phyloP scores from a whole-genome alignment of 2,329 filamentous ascomycete genomes.

The Xylaria sp. region DNA sequence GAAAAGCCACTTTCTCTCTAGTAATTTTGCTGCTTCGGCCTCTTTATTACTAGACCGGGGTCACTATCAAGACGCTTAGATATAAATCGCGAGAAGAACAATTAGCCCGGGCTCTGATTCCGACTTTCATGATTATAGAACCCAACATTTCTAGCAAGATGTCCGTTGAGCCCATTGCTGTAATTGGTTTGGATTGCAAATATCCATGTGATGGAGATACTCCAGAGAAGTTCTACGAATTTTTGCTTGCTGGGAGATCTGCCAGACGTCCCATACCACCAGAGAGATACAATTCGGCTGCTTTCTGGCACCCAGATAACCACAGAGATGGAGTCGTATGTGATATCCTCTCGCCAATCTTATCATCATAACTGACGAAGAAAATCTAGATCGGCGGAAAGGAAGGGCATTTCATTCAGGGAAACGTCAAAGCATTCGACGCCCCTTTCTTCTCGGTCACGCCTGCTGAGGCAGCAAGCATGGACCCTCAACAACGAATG shows the following conservation, averaged over 20 bases:
- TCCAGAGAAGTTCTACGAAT: constrained; percentile 31
- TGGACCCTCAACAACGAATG: constrained; percentile 32
- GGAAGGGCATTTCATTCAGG: constrained; percentile 27
- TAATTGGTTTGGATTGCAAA: constrained; percentile 29
- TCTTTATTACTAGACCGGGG: not conserved
- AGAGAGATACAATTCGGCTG: constrained; percentile 24
- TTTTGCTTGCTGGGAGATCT: constrained; percentile 26
- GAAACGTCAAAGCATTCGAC: constrained; percentile 29
- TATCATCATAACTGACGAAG: not conserved
- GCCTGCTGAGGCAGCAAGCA: constrained; percentile 18
- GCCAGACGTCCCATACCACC: constrained; percentile 21
- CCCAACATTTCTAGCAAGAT: constrained; percentile 35
- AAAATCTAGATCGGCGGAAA: constrained; percentile 24
- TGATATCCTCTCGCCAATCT: not conserved
- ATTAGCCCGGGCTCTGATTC: not conserved
- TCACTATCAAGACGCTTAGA: not conserved
- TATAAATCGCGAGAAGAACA: not conserved
- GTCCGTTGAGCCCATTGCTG: constrained; percentile 31
- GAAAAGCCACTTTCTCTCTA: not conserved
- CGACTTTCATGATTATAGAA: not conserved
- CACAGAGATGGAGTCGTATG: constrained; percentile 28
- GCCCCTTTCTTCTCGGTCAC: constrained; percentile 29
- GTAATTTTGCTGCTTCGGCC: not conserved
- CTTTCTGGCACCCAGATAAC: constrained; percentile 32
- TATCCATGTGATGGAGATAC: constrained; percentile 28